Evolutionary conservation across 176 grass and related monocot species (phyloP), one percentile per base, ranked within the genome.

Genomic region (Triticum monococcum): DNA sequence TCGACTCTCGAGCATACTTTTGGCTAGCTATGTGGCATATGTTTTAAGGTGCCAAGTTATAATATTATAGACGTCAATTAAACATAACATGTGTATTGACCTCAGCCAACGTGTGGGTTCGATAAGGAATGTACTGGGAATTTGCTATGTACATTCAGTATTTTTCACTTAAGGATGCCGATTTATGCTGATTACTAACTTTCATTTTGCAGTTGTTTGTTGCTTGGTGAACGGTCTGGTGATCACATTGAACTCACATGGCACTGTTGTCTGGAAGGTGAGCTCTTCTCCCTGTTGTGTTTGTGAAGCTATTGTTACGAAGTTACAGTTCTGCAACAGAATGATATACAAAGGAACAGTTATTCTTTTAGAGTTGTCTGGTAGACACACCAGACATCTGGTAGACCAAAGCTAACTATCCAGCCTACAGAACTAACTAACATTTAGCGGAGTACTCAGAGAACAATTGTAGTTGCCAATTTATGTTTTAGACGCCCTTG

Each of bases 221-320:
- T 98, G 93, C 63, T 90, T 98, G 88, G 96, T 98, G 75, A 91
- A 92, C 17, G 96, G 96, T 56, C 74, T 93, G 77, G 93, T 95
- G 75, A 85, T 95, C 11, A 54, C 90, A 66, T 87, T 98, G 63
- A 89, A 84, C 88, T 80, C 90, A 83, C 64, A 74, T 78, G 93
- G 93, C 64, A 45, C 81, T 87, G 86, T 89, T 87, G 45, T 90
- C 74, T 98, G 96, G 96, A 95, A 95, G 96, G 96, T 98, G 90
- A 54, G 26, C 56, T 67, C 61, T 20, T 37, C 24, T 54, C 50
- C 30, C 25, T 78, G 48, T 68, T 64, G 3, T 76, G 56, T 54
- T 68, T 60, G 54, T 84, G n/a, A 40, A 67, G 23, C 36, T 61
- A 66, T 81, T 67, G 62, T 67, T 75, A 12, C 22, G 36, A 33